Evolutionary conservation across 2,329 filamentous ascomycete genomes (phyloP), one percentile per base, ranked within the genome.

Genomic region (Colletotrichum nymphaeae): DNA sequence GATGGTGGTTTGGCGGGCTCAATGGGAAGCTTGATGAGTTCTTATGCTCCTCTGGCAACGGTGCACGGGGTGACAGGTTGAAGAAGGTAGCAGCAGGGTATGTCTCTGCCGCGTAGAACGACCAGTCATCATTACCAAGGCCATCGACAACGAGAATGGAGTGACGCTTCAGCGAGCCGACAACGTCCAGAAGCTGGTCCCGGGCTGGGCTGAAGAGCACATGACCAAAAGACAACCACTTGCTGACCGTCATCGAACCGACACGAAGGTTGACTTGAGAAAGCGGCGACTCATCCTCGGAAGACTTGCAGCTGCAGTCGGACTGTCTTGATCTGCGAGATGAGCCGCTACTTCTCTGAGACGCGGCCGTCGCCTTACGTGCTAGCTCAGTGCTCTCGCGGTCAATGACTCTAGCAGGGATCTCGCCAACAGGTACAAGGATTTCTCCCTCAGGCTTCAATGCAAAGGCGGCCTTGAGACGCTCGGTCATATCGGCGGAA

Each of bases 121-220:
- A 95, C 94, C 94, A 97, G 79, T 97, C 94, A 76, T 93, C 91
- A 78, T 95, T 95, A n/a, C 94, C 94, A 35, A 97, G 90, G 5
- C 94, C 94, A 82, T 97, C 94, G 69, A 97, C 88, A 22, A 97
- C 92, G 4, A 97, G 87, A 30, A 97, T 90, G 0, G 90, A 91
- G 69, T 85, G 92, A 67, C 84, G 89, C 84, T 87, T 93, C 83
- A 79, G 83, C 16, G 81, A 84, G 65, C 82, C 84, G 19, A 82
- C 86, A 0, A 87, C 84, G 22, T 89, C 84, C 52, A 89, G 83
- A 26, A 95, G 87, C 76, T 94, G 92, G 58, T 94, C 92, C 30
- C 94, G 90, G 5, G 93, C 91, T 12, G 94, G 94, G 76, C 93
- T 95, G 83, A 97, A 95, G 4, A 97, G 86, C 0, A 96, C 93